Conservation (phyloP, 1,284 basidiomycete species). For the Pisolithus thermaeus region DNA sequence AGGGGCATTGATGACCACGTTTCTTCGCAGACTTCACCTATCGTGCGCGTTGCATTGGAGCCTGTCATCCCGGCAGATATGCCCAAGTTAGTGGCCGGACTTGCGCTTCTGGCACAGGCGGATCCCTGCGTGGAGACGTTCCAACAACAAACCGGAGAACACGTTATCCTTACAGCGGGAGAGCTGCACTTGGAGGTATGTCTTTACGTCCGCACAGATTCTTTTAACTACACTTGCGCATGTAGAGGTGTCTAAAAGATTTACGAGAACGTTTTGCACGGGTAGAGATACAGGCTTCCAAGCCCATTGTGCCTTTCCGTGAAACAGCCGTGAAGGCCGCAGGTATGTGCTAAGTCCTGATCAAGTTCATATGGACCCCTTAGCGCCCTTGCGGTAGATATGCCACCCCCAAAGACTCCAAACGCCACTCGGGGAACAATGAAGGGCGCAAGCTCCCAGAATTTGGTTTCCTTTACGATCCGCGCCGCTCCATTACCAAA, state of each 20-base stretch:
- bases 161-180: constrained; percentile 95
- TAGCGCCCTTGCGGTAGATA: constrained; percentile 49
- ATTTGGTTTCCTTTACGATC: constrained; percentile 78
- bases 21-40: constrained; percentile 65
- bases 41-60: constrained; percentile 94
- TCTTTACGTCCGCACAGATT: not conserved
- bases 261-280: constrained; percentile 92
- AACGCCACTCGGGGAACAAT: constrained; percentile 78
- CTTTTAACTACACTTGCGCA: not conserved
- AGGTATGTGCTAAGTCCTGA: constrained; percentile 39
- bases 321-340: constrained; percentile 85
- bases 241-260: constrained; percentile 90
- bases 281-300: constrained; percentile 88
- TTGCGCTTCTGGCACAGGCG: constrained; percentile 89
- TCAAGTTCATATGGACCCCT: constrained; percentile 4
- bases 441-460: constrained; percentile 61
- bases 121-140: constrained; percentile 98
- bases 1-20: constrained; percentile 4
- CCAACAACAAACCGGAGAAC: constrained; percentile 95
- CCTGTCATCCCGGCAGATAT: constrained; percentile 88
- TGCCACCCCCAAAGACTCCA: constrained; percentile 78
- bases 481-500: constrained; percentile 79
- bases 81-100: constrained; percentile 83
- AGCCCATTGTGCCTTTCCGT: constrained; percentile 96
- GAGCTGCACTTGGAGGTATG: constrained; percentile 91